Percentiles rank a stretch among this genome's conserved stretches.
These are phyloP conservation scores for Starmerella gropengiesseri DNA, from an alignment of 805 yeast genomes.

Conservation along the genomic window DNA sequence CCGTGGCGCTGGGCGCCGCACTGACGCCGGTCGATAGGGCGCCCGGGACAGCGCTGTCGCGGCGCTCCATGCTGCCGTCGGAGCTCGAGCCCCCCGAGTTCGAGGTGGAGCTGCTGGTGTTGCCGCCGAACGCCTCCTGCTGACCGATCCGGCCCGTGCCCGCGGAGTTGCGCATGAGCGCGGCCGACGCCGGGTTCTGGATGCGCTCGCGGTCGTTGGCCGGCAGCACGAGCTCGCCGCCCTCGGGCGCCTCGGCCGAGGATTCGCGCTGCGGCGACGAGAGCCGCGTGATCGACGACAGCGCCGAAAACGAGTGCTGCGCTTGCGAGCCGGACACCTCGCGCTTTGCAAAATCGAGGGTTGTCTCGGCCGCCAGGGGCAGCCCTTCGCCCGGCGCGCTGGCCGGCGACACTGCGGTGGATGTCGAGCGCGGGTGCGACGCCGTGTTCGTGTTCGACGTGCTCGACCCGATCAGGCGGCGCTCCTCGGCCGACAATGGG, in stretches of 20 bases:
- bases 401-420: not conserved
- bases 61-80: conserved; percentile 7
- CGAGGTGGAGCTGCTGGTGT: not conserved
- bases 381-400: no score
- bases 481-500: not conserved
- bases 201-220: conserved; percentile 28
- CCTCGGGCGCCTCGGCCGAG: conserved; percentile 2
- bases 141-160: conserved; percentile 27
- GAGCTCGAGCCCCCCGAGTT: conserved; percentile 9
- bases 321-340: conserved; percentile 14
- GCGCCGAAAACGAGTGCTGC: conserved; percentile 18
- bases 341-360: conserved; percentile 23
- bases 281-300: conserved; percentile 17
- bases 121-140: conserved; percentile 17
- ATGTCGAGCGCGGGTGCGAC: not conserved
- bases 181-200: conserved; percentile 29
- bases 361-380: no score
- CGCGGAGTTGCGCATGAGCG: conserved; percentile 22
- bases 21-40: conserved; percentile 1
- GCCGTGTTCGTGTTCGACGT: conserved; percentile 8
- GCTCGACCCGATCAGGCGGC: conserved; percentile 1
- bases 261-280: conserved; percentile 11
- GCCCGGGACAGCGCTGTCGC: conserved; percentile 1
- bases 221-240: conserved; percentile 20
- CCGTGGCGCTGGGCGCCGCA: not conserved